Conservation (phyloP, 140 eudicot genomes). For the Ambrosia hybrid region DNA sequence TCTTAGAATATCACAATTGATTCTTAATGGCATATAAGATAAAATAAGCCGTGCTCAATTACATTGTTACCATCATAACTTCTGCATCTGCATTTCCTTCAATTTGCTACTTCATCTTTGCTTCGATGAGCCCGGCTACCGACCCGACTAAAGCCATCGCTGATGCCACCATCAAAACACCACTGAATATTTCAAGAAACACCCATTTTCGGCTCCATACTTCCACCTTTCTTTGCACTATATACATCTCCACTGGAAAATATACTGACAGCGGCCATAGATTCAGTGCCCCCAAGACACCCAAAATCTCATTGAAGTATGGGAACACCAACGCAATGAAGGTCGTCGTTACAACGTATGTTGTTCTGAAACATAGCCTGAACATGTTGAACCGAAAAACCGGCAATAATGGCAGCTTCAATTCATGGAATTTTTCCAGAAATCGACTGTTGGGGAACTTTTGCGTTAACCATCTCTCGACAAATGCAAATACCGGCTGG, state of each 20-base stretch:
- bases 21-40: constrained; percentile 29
- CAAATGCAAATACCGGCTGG: constrained; percentile 28
- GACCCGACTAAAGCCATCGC: constrained; percentile 25
- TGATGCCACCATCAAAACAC: constrained; percentile 27
- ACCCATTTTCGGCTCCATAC: constrained; percentile 28
- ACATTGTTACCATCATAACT: constrained; percentile 9
- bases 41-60: constrained; percentile 27
- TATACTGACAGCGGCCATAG: constrained; percentile 31
- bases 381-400: constrained; percentile 11
- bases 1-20: constrained; percentile 15
- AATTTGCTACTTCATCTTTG: constrained; percentile 20
- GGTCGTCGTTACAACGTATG: constrained; percentile 15
- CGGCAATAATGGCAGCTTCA: constrained; percentile 26
- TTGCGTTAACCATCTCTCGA: constrained; percentile 17
- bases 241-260: constrained; percentile 34
- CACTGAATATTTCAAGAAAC: constrained; percentile 17
- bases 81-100: not conserved
- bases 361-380: constrained; percentile 30
- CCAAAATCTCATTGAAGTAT: constrained; percentile 29
- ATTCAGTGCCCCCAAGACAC: constrained; percentile 30
- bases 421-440: not conserved
- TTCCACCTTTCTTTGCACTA: constrained; percentile 28
- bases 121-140: constrained; percentile 25
- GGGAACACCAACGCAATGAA: constrained; percentile 21
- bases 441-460: constrained; percentile 14